Base-by-base conservation (phyloP, 139 green algal species). In the Microglena sp. region DNA sequence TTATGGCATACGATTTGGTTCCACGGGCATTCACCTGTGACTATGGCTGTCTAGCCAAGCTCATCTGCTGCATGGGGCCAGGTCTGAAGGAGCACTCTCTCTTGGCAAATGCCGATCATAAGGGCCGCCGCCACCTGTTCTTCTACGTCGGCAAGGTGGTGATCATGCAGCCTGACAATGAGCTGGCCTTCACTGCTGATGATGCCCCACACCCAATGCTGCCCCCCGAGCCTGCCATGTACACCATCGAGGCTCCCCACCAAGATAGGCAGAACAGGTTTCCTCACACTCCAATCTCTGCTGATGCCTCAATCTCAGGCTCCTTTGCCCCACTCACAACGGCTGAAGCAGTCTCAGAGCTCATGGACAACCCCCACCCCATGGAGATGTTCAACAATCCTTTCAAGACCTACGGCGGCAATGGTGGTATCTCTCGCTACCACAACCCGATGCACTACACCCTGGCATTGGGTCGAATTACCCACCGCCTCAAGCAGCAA, bases 381-480 rank as follows among this genome's bases (percentile, higher is more conserved):
- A 77, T 99, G 43, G 87, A 96, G 46, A 96, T 86, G 5, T 83
- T 99, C 26, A 71, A 76, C 0, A 87, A 98, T 57, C 76, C 84
- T 1, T 73, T 82, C 1, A 68, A 67, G 0, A 84, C 93, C 4
- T 99, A 99, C 56, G 84, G 91, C 54, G 34, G 66, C 11, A 57
- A 66, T 0, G 94, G 94, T 21, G 72, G 66, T 60, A 97, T 99
- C 68, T 89, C 75, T 4, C 79, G 94, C 26, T 95, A 94, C 78
- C 94, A 99, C 80, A 95, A 99, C 70, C 94, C 94, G 1, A 84
- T 95, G 59, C 86, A 97, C 82, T 99, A 99, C 80, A 90, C 80
- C 18, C 40, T 64, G 56, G 53, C 31, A 60, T 33, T 22, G n/a
- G n/a, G n/a, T n/a, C n/a, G n/a, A n/a, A n/a, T n/a, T n/a, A n/a